Evolutionary conservation across 805 yeast genomes (phyloP), one percentile per base, ranked within the genome.

Genomic region (Myxozyma geophila): DNA sequence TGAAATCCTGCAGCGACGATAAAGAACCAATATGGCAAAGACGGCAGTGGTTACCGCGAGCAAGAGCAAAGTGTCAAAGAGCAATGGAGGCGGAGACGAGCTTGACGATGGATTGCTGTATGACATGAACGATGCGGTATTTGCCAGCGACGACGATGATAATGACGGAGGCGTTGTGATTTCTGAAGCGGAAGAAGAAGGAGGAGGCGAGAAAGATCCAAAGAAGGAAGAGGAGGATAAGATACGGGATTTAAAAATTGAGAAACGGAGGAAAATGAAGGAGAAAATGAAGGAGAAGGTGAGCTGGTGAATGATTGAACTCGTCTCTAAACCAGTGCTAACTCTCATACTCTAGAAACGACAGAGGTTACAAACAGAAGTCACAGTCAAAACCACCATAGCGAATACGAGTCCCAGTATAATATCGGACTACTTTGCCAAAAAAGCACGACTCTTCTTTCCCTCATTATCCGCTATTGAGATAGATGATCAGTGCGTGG

Each of bases 21-120:
- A 39, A 39, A 39, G 43, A 28, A 28, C 2, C 19, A 33, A 10
- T 1, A 10, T 23, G 35, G 53, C 36, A 13, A 23, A 49, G 40
- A 15, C 49, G 12, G 21, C 58, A 7, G 33, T 41, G 17, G 6
- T 19, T 4, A 35, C 19, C 4, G 40, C 17, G 33, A 28, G 28
- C 28, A 4, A 17, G 33, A 41, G 15, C 12, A 53, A 13, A 36
- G 17, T 12, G 39, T 10, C 52, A 13, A 48, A 23, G 28, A 13
- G 19, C 13, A 41, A 35, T 15, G 23, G 33, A 7, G 59, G 28
- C 21, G 69, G 51, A 1, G 68, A 66, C 37, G 69, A 65, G 36
- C 58, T 66, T 15, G 69, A 66, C 23, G 69, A 66, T 43, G 69
- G 68, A 35, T 53, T 66, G n/a, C 60, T 54, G n/a, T 66, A 66